Evolutionary conservation across 495 filamentous ascomycete species (phyloP).

Genomic region (Trichoderma asperelloides): DNA sequence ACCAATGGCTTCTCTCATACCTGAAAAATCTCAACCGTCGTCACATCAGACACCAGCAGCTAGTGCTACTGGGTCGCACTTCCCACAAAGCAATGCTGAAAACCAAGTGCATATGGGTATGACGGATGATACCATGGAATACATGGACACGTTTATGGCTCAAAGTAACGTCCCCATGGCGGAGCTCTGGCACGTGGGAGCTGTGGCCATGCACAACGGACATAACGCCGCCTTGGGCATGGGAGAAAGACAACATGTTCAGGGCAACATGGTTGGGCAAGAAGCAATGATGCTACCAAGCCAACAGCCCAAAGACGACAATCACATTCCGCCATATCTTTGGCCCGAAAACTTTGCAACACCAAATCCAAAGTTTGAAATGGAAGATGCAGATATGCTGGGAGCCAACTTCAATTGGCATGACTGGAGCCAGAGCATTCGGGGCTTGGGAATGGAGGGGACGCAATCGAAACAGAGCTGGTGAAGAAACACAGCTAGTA

Average conservation of each 20-base stretch:
- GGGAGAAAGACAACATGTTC: not conserved
- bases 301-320: not conserved
- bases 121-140: not conserved
- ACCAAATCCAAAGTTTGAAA: not conserved
- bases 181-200: not conserved
- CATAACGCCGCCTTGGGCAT: not conserved
- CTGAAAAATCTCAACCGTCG: not conserved
- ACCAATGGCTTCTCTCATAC: not conserved
- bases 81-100: not conserved
- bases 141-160: conserved; percentile 1
- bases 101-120: not conserved
- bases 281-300: not conserved
- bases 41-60: not conserved
- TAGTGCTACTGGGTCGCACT: no score
- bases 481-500: not conserved
- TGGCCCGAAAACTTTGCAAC: not conserved
- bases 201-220: not conserved
- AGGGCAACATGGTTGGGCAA: not conserved
- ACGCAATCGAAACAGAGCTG: not conserved
- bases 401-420: conserved; percentile 7
- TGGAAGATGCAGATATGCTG: conserved; percentile 7
- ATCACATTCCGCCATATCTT: conserved; percentile 1
- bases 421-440: conserved; percentile 1
- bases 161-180: not conserved
- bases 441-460: not conserved